Evolutionary conservation across 352 stramenopile species (phyloP).

Genomic region (Thraustochytrium sp.): DNA sequence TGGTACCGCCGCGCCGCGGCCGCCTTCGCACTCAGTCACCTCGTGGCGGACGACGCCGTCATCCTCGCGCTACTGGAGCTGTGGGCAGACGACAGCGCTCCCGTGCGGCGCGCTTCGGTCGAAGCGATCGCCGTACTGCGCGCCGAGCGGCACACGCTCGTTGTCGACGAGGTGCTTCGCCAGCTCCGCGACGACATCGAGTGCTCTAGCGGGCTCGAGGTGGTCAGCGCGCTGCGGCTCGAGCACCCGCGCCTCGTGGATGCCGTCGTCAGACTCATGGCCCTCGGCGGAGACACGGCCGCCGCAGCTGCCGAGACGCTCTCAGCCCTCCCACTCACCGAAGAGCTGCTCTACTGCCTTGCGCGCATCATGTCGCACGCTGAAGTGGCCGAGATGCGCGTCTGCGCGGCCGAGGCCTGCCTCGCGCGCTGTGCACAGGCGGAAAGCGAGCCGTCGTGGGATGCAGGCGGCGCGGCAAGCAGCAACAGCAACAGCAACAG

Average conservation of each 20-base stretch:
- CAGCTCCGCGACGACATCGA: slow-evolving; percentile 19
- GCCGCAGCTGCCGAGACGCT: not conserved
- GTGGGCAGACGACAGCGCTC: slow-evolving; percentile 1
- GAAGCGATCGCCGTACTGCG: not conserved
- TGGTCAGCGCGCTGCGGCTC: not conserved
- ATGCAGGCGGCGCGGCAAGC: too few species aligned
- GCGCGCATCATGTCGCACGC: not conserved
- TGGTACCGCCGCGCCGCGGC: not conserved
- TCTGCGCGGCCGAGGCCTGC: not conserved
- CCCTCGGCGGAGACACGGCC: not conserved
- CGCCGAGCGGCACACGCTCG: not conserved
- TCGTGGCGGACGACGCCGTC: not conserved
- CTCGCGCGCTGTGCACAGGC: too few species aligned
- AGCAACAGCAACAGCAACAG: too few species aligned
- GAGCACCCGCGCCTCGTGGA: not conserved
- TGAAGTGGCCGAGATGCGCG: not conserved
- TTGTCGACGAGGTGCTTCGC: not conserved
- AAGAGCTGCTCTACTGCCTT: not conserved
- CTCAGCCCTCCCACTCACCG: not conserved
- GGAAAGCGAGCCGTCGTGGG: too few species aligned
- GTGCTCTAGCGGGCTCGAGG: not conserved
- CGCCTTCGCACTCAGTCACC: not conserved
- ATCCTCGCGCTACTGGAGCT: not conserved
- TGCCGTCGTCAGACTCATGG: not conserved
- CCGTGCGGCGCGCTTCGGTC: not conserved